Evolutionary conservation across 176 grass and related monocot species (phyloP).

Genomic region (Areca catechu): DNA sequence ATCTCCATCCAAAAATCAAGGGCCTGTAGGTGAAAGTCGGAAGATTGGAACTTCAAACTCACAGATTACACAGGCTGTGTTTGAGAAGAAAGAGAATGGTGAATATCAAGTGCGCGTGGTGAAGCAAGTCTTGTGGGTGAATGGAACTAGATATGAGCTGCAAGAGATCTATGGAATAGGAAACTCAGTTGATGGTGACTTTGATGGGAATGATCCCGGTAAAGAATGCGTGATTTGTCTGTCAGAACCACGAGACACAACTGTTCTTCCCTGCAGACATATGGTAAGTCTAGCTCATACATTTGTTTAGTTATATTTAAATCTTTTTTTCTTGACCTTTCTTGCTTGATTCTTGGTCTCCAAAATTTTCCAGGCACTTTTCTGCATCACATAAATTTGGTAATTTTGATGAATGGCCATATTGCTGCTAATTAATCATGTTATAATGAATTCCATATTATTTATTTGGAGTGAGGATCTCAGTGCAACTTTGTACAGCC

Average conservation of each 20-base stretch:
- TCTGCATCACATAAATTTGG: too few species aligned
- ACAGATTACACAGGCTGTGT: constrained; percentile 87
- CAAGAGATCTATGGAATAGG: constrained; percentile 99
- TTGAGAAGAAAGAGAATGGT: constrained; percentile 87
- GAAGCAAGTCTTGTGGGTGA: constrained; percentile 94
- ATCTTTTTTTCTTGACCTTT: background rate
- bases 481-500: too few species aligned
- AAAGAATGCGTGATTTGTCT: constrained; percentile 99
- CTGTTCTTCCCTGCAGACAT: constrained; percentile 95
- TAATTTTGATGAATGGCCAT: too few species aligned
- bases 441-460: too few species aligned
- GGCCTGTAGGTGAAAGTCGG: constrained; percentile 40
- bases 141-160: constrained; percentile 70
- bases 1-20: constrained; percentile 30
- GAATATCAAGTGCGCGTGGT: constrained; percentile 63
- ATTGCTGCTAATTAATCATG: too few species aligned
- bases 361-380: too few species aligned
- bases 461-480: too few species aligned
- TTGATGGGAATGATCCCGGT: constrained; percentile 81
- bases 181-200: constrained; percentile 74
- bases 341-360: too few species aligned
- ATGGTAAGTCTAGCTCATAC: constrained; percentile 46
- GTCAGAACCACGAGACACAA: constrained; percentile 88
- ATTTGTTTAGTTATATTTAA: background rate
- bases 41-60: constrained; percentile 52